Base-by-base conservation (phyloP, 73 alveolate genomes). In the Paramecium caudatum region DNA sequence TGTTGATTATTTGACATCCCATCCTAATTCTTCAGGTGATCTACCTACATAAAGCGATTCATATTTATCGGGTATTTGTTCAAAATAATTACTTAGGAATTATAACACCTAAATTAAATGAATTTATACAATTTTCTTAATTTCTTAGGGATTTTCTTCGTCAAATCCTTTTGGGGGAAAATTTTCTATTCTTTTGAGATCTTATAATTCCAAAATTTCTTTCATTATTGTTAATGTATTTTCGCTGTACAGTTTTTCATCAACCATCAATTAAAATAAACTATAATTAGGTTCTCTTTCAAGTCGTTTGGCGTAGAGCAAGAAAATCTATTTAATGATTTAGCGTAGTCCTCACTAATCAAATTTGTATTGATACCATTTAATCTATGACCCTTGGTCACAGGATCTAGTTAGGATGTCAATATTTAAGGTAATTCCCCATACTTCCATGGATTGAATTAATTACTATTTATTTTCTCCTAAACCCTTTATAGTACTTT, bases 1-100 rank as follows among this genome's bases (percentile, higher is more conserved):
- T 17, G 17, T 74, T 7, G n/a, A 74, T 74, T 37, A 17, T 21
- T 37, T 37, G 19, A 74, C 27, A 74, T 74, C 88, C 88, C 88
- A 74, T 12, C 88, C 88, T 43, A 74, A 74, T 45, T 74, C 69
- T 5, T 74, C 88, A 10, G 88, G 88, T 3, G 62, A 41, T 41
- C 88, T 74, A 9, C 88, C 88, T 19, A 27, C 47, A 16, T 74
- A 74, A 15, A 41, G 30, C 16, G 36, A 23, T 39, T 36, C 7
- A 74, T 39, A 74, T 45, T 74, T 74, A 15, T 36, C 65, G 1
- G 88, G 88, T 4, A 74, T 25, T 17, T 74, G 43, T 45, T 74
- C 88, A 39, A 74, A 74, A 39, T 3, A 74, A 12, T 74, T 74
- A 74, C 88, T 74, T n/a, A 74, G 21, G 33, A 74, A 74, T 39